Evolutionary conservation across 306 rosid species (phyloP), one percentile per base, ranked within the genome.

Genomic region (Quercus cerris): DNA sequence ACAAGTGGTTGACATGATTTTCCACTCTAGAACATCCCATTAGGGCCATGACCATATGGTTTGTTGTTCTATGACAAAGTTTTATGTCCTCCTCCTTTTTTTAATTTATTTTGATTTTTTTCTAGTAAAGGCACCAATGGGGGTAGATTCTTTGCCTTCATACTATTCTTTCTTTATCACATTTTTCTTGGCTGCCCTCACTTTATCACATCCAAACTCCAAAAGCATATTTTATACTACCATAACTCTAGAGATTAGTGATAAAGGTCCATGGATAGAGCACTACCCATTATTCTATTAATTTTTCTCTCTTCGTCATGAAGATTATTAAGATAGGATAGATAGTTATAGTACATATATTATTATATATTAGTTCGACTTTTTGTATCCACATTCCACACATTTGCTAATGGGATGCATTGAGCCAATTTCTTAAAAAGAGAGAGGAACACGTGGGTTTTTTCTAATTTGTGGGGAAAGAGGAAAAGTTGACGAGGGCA

Each of bases 401-500:
- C 46, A 44, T 46, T 6, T 8, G 49, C 49, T 17, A 18, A 66
- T 66, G 13, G 71, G 71, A 41, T 30, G 71, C 71, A 17, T 66
- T 33, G 71, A 66, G 23, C 49, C 71, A 33, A 19, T 66, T 33
- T 25, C 31, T 23, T 20, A 22, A 5, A 59, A 11, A 22, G 31
- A 23, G 68, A 25, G 41, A 22, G 27, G 12, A 28, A 59, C 66
- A 59, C 66, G 31, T 20, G 13, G 14, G 4, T 20, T 2, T 59
- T 63, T 13, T 33, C 69, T 4, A 38, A 51, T 6, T 5, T 61
- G 3, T 9, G 72, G 19, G 63, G 52, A 20, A 74, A 69, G 76
- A 75, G 35, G 70, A 76, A 70, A 77, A 5, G 35, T 5, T 17
- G 15, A 23, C 63, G 73, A 57, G 79, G 74, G 78, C 92, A 86